Conservation (phyloP, 495 filamentous ascomycete genomes). For the Halenospora varia region DNA sequence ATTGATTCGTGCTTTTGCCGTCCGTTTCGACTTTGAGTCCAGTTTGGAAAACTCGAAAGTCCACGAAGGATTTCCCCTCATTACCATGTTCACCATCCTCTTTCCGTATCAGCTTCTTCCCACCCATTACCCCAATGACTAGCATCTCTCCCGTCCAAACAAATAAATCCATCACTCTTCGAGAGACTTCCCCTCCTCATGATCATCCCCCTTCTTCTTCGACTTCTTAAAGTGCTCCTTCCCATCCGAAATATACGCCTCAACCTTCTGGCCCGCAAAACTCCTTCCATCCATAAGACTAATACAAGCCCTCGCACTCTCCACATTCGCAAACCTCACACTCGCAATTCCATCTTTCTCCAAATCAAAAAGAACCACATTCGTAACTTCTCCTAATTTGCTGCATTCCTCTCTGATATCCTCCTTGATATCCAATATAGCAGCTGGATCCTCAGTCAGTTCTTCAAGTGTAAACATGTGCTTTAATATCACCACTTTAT, state of each 20-base stretch:
- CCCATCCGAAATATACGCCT: conserved; percentile 73
- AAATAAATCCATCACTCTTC: conserved; percentile 1
- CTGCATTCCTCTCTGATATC: conserved; percentile 88
- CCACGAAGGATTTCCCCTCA: too few species aligned
- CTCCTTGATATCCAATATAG: conserved; percentile 86
- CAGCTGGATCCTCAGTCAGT: conserved; percentile 78
- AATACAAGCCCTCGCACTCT: conserved; percentile 71
- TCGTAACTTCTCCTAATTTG: conserved; percentile 84
- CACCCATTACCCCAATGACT: not conserved
- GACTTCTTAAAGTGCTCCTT: conserved; percentile 74
- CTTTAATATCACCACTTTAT: conserved; percentile 82
- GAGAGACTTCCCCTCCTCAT: conserved; percentile 5
- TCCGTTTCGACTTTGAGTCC: too few species aligned
- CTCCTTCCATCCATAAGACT: conserved; percentile 73
- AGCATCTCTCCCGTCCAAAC: not conserved
- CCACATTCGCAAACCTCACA: conserved; percentile 67
- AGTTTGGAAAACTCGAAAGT: too few species aligned
- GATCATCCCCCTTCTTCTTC: conserved; percentile 41
- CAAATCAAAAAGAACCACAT: conserved; percentile 83
- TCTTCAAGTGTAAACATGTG: conserved; percentile 93
- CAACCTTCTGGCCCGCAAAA: conserved; percentile 60
- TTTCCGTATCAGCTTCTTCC: not conserved
- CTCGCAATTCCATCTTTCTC: conserved; percentile 85
- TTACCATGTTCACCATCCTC: not conserved
- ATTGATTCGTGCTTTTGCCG: not conserved